Evolutionary conservation across 148 eudicot species (phyloP).

Genomic region (Fagopyrum tataricum): DNA sequence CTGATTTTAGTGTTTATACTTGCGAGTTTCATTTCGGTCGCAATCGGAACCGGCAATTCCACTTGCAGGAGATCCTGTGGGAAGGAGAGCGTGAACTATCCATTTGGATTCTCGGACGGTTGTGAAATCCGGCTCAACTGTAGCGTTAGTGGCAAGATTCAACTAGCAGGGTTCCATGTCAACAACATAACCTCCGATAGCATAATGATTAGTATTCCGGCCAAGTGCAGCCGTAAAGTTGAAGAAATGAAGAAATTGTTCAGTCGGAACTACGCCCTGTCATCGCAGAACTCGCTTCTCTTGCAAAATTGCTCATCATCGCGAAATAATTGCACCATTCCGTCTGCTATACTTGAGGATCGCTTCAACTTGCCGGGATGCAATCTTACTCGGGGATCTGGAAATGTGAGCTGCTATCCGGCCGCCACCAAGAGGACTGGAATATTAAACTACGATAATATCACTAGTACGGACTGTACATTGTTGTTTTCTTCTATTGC

Average conservation of each 20-base stretch:
- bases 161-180: conserved; percentile 26
- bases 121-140: conserved; percentile 46
- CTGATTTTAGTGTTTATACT: neutral
- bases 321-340: conserved; percentile 29
- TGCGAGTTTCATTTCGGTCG: neutral
- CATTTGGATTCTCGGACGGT: conserved; percentile 57
- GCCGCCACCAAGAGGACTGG: conserved; percentile 4
- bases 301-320: conserved; percentile 30
- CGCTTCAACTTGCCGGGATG: conserved; percentile 15
- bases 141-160: conserved; percentile 13
- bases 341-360: conserved; percentile 20
- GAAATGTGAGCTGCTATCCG: conserved; percentile 39
- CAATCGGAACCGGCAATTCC: neutral
- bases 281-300: conserved; percentile 38
- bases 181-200: conserved; percentile 33
- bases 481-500: conserved; percentile 41
- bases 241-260: conserved; percentile 18
- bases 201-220: conserved; percentile 30
- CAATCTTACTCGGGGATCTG: neutral
- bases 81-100: conserved; percentile 28
- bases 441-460: conserved; percentile 21
- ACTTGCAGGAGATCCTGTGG: conserved; percentile 36
- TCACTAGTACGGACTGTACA: conserved; percentile 25
- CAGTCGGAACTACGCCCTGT: conserved; percentile 32
- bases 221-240: conserved; percentile 42